Conservation (phyloP, 352 stramenopile species). For the Globisporangium heterothallicum region DNA sequence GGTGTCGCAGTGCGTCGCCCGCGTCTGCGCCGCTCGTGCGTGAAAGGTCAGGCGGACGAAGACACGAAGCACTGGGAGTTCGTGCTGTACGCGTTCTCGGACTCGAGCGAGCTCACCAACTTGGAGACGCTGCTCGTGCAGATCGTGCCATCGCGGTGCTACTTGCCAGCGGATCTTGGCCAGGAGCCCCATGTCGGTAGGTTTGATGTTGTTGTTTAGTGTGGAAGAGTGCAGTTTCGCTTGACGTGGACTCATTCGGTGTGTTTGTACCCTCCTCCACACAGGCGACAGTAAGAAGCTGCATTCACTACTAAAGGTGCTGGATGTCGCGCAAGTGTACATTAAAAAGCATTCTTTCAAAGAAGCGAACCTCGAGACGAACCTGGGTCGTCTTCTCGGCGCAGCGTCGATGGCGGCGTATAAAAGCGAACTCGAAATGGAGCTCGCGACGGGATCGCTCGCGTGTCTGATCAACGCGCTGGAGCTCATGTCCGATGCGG, state of each 20-base stretch:
- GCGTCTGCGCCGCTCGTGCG: slow-evolving; percentile 62
- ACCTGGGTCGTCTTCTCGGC: slow-evolving; percentile 57
- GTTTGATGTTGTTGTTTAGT: too few species aligned
- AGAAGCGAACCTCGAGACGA: slow-evolving; percentile 49
- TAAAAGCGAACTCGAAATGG: slow-evolving; percentile 64
- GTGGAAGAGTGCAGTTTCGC: too few species aligned
- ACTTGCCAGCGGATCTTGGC: slow-evolving; percentile 48
- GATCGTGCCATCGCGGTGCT: slow-evolving; percentile 69
- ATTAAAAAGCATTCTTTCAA: slow-evolving; percentile 74
- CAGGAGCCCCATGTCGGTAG: slow-evolving; percentile 44
- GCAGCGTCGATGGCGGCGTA: slow-evolving; percentile 48
- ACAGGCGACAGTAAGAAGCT: slow-evolving; percentile 78
- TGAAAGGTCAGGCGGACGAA: slow-evolving; percentile 62
- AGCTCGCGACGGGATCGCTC: slow-evolving; percentile 60
- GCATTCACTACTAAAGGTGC: slow-evolving; percentile 60
- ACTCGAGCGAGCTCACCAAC: slow-evolving; percentile 80
- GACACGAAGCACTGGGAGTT: slow-evolving; percentile 85
- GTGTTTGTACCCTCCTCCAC: background rate
- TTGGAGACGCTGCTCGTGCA: slow-evolving; percentile 83
- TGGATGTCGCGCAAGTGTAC: slow-evolving; percentile 51
- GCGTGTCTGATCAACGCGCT: slow-evolving; percentile 62
- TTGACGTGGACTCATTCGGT: background rate
- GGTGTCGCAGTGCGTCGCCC: slow-evolving; percentile 70
- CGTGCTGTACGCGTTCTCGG: slow-evolving; percentile 72
- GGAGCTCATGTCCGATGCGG: slow-evolving; percentile 60